Conservation (phyloP, 768 basidiomycete species). For the Pisolithus tinctorius region DNA sequence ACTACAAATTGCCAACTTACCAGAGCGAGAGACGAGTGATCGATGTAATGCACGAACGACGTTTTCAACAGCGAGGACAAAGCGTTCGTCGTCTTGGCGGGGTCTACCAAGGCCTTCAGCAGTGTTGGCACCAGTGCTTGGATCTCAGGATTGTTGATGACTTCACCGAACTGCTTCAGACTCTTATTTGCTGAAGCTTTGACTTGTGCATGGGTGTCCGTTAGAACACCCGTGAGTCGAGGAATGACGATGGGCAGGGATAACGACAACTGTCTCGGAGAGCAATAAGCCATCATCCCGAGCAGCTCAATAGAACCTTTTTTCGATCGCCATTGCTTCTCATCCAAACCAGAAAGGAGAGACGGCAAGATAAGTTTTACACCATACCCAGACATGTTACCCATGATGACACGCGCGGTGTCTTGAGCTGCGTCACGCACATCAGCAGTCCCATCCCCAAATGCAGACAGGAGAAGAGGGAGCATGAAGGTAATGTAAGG, state of each 20-base stretch:
- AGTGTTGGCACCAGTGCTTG: constrained; percentile 83
- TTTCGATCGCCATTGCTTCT: constrained; percentile 98
- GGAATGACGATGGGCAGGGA: constrained; percentile 97
- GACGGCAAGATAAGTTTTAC: constrained; percentile 93
- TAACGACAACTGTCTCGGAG: constrained; percentile 88
- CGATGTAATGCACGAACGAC: constrained; percentile 97
- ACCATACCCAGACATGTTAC: constrained; percentile 87
- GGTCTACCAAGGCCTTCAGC: constrained; percentile 93
- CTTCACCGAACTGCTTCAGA: constrained; percentile 96
- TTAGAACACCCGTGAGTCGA: constrained; percentile 87
- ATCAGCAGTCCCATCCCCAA: constrained; percentile 81
- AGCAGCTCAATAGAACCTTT: constrained; percentile 94
- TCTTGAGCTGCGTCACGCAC: constrained; percentile 94
- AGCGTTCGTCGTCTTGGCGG: constrained; percentile 82
- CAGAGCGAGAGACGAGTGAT: constrained; percentile 91
- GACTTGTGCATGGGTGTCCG: constrained; percentile 97
- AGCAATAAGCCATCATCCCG: constrained; percentile 98
- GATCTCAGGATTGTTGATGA: constrained; percentile 96
- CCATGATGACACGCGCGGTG: constrained; percentile 91
- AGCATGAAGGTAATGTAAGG: constrained; percentile 85
- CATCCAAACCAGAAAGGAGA: constrained; percentile 84
- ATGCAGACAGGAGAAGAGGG: constrained; percentile 73
- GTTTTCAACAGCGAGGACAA: constrained; percentile 84
- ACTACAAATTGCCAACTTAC: constrained; percentile 35
- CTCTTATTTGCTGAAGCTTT: constrained; percentile 88